Evolutionary conservation across 257 asterid genomes (phyloP), one percentile per base, ranked within the genome.

Genomic region (Gentiana straminea): DNA sequence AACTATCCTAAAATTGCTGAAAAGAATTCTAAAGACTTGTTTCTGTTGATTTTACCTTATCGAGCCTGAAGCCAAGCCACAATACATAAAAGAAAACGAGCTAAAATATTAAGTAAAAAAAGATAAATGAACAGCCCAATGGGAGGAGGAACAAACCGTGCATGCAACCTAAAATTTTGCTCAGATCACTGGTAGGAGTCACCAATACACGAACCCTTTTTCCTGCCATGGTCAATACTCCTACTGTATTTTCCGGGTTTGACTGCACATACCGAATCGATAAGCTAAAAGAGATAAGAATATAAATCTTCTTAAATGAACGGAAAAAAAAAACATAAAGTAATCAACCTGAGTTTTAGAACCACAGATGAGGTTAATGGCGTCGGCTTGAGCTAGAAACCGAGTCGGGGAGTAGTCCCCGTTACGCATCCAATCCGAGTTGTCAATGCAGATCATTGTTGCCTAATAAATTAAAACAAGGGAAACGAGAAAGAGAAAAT

Each of bases 341-440:
- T 15, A 15, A 15, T 15, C 24, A 15, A 91, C 97, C 69, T 88
- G 97, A 51, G 97, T 92, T 77, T 92, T 92, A 58, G 97, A 94
- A 60, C 99, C 99, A 64, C 99, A 92, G n/a, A 92, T 92, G 64
- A 88, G 86, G 81, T 81, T 88, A 57, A 92, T 88, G 33, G 97
- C 97, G 54, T 92, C 97, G 4, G 92, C 76, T 77, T 88, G 94
- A 52, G 97, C 97, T 66, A 85, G 94, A 71, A 81, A 81, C 11
- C 97, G 78, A 67, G 62, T 83, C 43, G 94, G 97, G 33, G 94
- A 71, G 73, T 92, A 92, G 77, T 92, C 99, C 0, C 97, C 97
- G 67, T 88, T 92, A 51, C 97, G 81, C 99, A 88, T 88, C 97
- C 97, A 92, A 65, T 92, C 97, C 44, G 99, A 92, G 67, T 92